Evolutionary conservation across 148 eudicot genomes (phyloP).

Genomic region (Agrostemma githago): DNA sequence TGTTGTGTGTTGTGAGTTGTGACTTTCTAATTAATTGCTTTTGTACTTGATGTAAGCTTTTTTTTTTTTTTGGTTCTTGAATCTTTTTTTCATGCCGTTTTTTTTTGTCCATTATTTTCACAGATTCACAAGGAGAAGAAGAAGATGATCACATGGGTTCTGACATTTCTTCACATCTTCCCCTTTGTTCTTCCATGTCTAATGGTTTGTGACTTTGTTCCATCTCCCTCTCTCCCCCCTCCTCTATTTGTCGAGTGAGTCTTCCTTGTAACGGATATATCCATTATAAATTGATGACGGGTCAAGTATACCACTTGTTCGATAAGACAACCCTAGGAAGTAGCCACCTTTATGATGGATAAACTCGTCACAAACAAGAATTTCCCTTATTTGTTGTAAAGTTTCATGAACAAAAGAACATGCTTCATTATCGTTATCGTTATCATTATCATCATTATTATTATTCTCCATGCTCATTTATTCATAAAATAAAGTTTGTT

Average conservation of each 20-base stretch:
- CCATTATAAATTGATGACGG: no score
- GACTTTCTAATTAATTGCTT: neutral
- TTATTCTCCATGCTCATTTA: neutral
- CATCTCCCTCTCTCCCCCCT: neutral
- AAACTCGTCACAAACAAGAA: no score
- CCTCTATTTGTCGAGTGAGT: no score
- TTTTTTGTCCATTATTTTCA: constrained; percentile 26
- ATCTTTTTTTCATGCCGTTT: neutral
- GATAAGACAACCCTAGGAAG: no score
- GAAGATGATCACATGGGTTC: constrained; percentile 38
- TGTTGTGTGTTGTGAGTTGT: no score
- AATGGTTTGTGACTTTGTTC: constrained; percentile 65
- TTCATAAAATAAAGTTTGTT: constrained; percentile 2
- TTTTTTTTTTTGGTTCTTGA: neutral
- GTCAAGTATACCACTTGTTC: no score
- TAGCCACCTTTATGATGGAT: no score
- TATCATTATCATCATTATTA: no score
- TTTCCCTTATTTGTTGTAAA: no score
- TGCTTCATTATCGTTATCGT: neutral
- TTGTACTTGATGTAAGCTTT: neutral
- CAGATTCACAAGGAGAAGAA: constrained; percentile 50
- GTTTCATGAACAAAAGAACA: neutral
- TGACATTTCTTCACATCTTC: constrained; percentile 31
- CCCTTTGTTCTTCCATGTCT: constrained; percentile 60
- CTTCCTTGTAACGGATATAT: neutral